Evolutionary conservation across 2,329 filamentous ascomycete genomes (phyloP).

Genomic region (Rachicladosporium sp.): DNA sequence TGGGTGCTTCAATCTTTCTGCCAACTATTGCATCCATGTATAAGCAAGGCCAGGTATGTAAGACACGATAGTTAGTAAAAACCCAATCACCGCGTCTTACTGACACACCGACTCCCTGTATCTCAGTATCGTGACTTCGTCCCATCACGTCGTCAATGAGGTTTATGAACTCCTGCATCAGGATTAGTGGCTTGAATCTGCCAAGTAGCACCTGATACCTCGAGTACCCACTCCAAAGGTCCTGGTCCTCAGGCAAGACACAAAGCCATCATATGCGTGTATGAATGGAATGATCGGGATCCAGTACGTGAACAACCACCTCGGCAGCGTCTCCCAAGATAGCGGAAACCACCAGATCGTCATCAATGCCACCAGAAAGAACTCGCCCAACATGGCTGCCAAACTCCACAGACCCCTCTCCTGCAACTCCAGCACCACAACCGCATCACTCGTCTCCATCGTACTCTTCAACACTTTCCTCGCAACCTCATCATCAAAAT

Average conservation of each 20-base stretch:
- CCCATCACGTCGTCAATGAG: slow-evolving; percentile 36
- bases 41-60: slow-evolving; percentile 38
- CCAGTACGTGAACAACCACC: slow-evolving; percentile 48
- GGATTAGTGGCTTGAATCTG: no score
- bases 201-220: no score
- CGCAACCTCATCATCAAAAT: slow-evolving; percentile 56
- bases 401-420: slow-evolving; percentile 35
- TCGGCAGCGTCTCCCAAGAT: slow-evolving; percentile 38
- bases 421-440: slow-evolving; percentile 66
- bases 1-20: slow-evolving; percentile 1
- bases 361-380: slow-evolving; percentile 40
- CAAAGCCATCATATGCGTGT: slow-evolving; percentile 55
- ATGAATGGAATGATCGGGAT: slow-evolving; percentile 57
- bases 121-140: slow-evolving; percentile 28
- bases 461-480: slow-evolving; percentile 51
- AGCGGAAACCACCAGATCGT: slow-evolving; percentile 42
- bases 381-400: slow-evolving; percentile 21
- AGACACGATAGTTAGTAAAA: slow-evolving; percentile 26
- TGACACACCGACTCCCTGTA: neutral
- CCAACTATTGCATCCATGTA: slow-evolving; percentile 36
- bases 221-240: slow-evolving; percentile 32
- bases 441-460: slow-evolving; percentile 51
- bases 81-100: slow-evolving; percentile 27
- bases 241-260: slow-evolving; percentile 55
- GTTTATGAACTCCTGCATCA: slow-evolving; percentile 43